Base-by-base conservation (phyloP, 208 protist genomes). In the Acanthamoeba castellanii region DNA sequence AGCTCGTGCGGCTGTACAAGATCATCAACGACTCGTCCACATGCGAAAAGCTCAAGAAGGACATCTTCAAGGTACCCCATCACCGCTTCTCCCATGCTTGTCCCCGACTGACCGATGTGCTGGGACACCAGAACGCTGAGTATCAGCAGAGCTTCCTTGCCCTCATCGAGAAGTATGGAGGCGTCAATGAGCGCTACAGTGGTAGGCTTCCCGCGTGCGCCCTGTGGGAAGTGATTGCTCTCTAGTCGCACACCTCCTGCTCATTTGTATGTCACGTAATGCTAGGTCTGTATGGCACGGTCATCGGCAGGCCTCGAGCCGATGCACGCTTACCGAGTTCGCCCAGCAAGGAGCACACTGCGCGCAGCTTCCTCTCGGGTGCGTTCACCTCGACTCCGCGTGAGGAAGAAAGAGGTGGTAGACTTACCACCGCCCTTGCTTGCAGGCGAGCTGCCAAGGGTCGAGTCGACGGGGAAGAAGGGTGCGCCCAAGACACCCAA, bases 41-140 rank as follows among this genome's bases (percentile, higher is more conserved):
- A 1, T 91, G 85, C 42, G 85, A 72, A 11, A 64, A 68, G 50
- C 85, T 91, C 61, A 91, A 70, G 85, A 91, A 68, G 61, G 85
- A 91, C 61, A 91, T 91, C 37, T 91, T 72, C 52, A 91, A 72
- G 85, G 85, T 91, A 32, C 18, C 55, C 16, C 55, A 59, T 66
- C 72, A 1, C 72, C 30, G 34, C 32, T 81, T 50, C 72, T 45
- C 72, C 3, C 13, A 22, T 59, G 13, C 20, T 59, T 22, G 14
- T 0, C 11, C 16, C 16, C 25, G 9, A 30, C 68, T 32, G 27
- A 76, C 7, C 1, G 64, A 1, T 70, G 64, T 22, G 27, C 64
- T 81, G 72, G 16, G n/a, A 0, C 32, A 50, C 20, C 18, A 84
- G 76, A 84, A 84, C 42, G 14, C 34, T 30, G 76, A 84, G 76